Evolutionary conservation across 306 rosid genomes (phyloP).

Genomic region (Cercis canadensis): DNA sequence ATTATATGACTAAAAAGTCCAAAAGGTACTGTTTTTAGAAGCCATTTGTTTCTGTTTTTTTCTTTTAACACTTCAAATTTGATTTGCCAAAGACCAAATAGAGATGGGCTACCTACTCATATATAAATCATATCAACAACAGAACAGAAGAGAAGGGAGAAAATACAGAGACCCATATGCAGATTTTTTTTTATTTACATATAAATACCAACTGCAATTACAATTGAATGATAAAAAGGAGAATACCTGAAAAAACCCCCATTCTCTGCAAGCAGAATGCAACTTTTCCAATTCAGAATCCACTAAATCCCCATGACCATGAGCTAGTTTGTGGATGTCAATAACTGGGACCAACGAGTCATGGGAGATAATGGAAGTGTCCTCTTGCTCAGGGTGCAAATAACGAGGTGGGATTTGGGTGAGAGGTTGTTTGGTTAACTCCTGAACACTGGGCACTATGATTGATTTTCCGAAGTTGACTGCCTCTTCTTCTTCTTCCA

Average conservation of each 20-base stretch:
- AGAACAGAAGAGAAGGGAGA: too few relatives aligned
- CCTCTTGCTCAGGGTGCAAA: conserved; percentile 6
- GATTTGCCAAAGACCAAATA: too few relatives aligned
- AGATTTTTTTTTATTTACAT: too few relatives aligned
- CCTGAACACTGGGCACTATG: conserved; percentile 49
- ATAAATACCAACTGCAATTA: too few relatives aligned
- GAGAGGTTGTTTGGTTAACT: conserved; percentile 35
- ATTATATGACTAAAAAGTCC: too few relatives aligned
- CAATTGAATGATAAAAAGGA: too few relatives aligned
- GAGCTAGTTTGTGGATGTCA: conserved; percentile 27
- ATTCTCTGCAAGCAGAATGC: conserved; percentile 40
- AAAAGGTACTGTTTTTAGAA: too few relatives aligned
- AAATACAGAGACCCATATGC: too few relatives aligned
- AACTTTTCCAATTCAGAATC: conserved; percentile 32
- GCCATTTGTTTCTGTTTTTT: too few relatives aligned
- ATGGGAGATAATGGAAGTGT: not conserved
- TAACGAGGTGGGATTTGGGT: conserved; percentile 31
- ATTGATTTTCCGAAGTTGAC: conserved; percentile 40
- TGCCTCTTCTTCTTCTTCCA: not conserved
- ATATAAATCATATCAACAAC: too few relatives aligned
- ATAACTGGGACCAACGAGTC: conserved; percentile 32
- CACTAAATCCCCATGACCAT: not conserved
- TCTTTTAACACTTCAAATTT: too few relatives aligned
- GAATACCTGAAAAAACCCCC: conserved; percentile 50
- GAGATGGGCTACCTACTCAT: too few relatives aligned